phyloP scores from a whole-genome alignment of 2,329 filamentous ascomycete genomes.

The Pseudocercospora eumusae region DNA sequence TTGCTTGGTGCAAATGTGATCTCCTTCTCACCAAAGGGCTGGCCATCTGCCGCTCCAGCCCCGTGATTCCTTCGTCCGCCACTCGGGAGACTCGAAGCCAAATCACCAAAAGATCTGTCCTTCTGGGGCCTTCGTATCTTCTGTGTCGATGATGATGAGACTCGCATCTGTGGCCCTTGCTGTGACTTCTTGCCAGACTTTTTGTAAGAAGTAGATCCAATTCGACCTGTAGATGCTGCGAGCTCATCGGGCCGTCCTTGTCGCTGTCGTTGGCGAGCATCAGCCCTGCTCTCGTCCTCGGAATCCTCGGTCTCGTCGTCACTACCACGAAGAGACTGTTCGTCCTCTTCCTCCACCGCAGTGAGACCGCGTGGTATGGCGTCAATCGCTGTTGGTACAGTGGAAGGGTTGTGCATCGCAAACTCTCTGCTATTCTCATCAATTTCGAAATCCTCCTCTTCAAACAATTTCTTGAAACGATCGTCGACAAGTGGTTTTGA shows the following conservation, averaged over 20 bases:
- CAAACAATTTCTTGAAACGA: conserved; percentile 85
- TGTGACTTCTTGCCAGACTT: conserved; percentile 55
- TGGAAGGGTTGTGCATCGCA: conserved; percentile 84
- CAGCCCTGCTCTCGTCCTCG: conserved; percentile 22
- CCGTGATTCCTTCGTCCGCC: conserved; percentile 31
- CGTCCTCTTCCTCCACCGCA: conserved; percentile 62
- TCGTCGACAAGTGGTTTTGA: conserved; percentile 66
- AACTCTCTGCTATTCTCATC: conserved; percentile 90
- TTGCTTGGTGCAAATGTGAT: conserved; percentile 71
- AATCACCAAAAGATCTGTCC: conserved; percentile 60
- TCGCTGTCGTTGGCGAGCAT: conserved; percentile 44
- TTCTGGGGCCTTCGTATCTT: conserved; percentile 45
- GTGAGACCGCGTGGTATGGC: conserved; percentile 54
- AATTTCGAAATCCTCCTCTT: conserved; percentile 88
- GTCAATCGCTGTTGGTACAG: conserved; percentile 48
- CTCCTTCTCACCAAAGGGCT: conserved; percentile 57
- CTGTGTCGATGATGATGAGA: conserved; percentile 56
- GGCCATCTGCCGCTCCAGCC: conserved; percentile 32
- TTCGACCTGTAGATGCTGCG: conserved; percentile 49
- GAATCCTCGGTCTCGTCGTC: conserved; percentile 37
- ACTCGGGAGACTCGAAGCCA: conserved; percentile 48
- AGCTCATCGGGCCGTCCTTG: conserved; percentile 40
- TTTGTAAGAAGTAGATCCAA: conserved; percentile 68
- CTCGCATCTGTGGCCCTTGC: conserved; percentile 55
- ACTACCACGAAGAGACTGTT: conserved; percentile 45